phyloP scores from a whole-genome alignment of 2,329 filamentous ascomycete species.

The Fusarium stilboides region DNA sequence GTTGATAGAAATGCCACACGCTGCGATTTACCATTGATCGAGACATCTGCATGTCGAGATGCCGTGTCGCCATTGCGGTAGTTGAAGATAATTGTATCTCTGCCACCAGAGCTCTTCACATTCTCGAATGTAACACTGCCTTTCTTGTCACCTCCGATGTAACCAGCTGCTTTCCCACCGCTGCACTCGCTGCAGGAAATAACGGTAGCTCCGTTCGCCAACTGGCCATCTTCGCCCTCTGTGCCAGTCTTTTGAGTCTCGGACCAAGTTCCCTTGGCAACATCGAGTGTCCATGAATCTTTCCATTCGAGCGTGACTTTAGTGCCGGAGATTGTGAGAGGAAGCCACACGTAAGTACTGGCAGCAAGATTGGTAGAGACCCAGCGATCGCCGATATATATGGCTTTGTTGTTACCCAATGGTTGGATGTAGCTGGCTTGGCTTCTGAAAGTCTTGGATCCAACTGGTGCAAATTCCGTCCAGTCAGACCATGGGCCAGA shows the following conservation, averaged over 20 bases:
- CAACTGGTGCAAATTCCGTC: slow-evolving; percentile 70
- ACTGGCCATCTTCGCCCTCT: slow-evolving; percentile 66
- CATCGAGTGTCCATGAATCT: slow-evolving; percentile 69
- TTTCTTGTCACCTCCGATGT: slow-evolving; percentile 65
- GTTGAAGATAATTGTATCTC: slow-evolving; percentile 68
- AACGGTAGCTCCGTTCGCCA: slow-evolving; percentile 62
- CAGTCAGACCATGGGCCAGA: slow-evolving; percentile 74
- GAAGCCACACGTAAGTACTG: slow-evolving; percentile 77
- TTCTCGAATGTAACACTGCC: slow-evolving; percentile 64
- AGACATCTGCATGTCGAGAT: slow-evolving; percentile 68
- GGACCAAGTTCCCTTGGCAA: slow-evolving; percentile 60
- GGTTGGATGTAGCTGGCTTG: slow-evolving; percentile 74
- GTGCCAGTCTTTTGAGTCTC: slow-evolving; percentile 62
- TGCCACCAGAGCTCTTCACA: slow-evolving; percentile 61
- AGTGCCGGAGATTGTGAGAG: slow-evolving; percentile 67
- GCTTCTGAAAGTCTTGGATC: slow-evolving; percentile 70
- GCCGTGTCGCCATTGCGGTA: slow-evolving; percentile 69
- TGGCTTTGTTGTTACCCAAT: slow-evolving; percentile 56
- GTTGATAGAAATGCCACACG: slow-evolving; percentile 70
- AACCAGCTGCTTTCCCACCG: slow-evolving; percentile 65
- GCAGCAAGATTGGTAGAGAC: slow-evolving; percentile 70
- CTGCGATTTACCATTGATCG: slow-evolving; percentile 68
- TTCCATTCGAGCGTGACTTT: slow-evolving; percentile 66
- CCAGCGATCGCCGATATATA: slow-evolving; percentile 81
- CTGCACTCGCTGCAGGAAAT: slow-evolving; percentile 69